Base-by-base conservation (phyloP, 768 basidiomycete genomes). In the Phlegmacium glaucopus region DNA sequence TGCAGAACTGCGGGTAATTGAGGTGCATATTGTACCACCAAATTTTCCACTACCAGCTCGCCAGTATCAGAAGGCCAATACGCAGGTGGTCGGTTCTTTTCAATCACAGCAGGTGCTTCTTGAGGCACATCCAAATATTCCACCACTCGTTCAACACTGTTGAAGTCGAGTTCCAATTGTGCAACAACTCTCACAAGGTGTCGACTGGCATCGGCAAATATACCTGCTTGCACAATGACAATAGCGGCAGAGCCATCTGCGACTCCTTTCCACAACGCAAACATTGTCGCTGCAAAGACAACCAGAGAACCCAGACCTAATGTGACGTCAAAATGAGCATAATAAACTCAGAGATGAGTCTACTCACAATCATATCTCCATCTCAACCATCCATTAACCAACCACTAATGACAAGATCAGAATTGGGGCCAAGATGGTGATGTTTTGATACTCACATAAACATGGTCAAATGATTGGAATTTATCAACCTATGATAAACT, bases 151-250 rank as follows among this genome's bases (percentile, higher is more conserved):
- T 89, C 86, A 1, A 87, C 79, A 32, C 83, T 81, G 56, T 85
- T 87, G 63, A 86, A 87, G 55, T 87, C 83, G 10, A 87, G 73
- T 58, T 87, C 86, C 2, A 87, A 62, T 53, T 85, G 83, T 3
- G 85, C 85, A 39, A 78, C 76, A 8, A 87, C 83, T 53, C 64
- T 78, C 17, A 86, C 81, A 10, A 87, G 76, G 45, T 80, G 77
- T 36, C 84, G 68, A 38, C 78, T 84, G 10, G 84, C 84, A 49
- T 83, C 79, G 1, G 85, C 84, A 57, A 86, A 87, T 18, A 80
- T 72, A 1, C 79, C 82, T 13, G 87, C 75, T 65, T 87, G 78
- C 15, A 83, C 75, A 45, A 89, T 90, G 15, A 87, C 84, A 30
- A 89, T 72, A 2, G 85, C 87, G 6, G 85, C 75, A 6, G 77